These are phyloP conservation scores for Talaromyces adpressus DNA, from an alignment of 495 filamentous ascomycete species.

Conservation along the genomic window DNA sequence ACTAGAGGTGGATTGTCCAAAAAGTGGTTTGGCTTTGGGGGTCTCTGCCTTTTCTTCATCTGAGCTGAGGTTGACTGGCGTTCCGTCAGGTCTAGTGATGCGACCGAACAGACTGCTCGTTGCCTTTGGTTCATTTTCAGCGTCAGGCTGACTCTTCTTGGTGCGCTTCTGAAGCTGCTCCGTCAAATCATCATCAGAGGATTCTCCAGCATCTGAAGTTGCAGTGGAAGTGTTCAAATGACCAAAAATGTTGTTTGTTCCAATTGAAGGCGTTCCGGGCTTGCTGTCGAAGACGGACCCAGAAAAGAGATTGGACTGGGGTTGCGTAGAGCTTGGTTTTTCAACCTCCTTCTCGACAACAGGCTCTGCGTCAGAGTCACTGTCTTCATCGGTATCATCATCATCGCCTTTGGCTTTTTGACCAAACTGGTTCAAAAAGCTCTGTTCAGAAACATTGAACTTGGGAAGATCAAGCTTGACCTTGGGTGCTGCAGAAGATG, in stretches of 20 bases:
- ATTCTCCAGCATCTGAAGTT: conserved; percentile 4
- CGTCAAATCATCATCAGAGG: conserved; percentile 6
- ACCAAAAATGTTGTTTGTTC: conserved; percentile 6
- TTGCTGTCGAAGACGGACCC: conserved; percentile 5
- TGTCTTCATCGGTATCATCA: conserved; percentile 4
- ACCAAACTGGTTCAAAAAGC: conserved; percentile 22
- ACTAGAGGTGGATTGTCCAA: conserved; percentile 17
- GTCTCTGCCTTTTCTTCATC: conserved; percentile 6
- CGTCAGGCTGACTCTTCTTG: conserved; percentile 12
- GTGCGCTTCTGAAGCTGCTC: conserved; percentile 31
- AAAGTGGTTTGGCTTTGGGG: not conserved
- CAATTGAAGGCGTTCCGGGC: not conserved
- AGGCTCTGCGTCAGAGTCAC: conserved; percentile 3
- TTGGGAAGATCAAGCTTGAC: conserved; percentile 21
- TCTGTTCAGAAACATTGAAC: conserved; percentile 20
- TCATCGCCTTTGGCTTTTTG: conserved; percentile 3
- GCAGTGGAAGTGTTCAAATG: conserved; percentile 3
- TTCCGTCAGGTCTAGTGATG: conserved; percentile 18
- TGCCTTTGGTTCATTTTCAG: not conserved
- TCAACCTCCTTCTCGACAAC: not conserved
- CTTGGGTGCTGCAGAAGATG: not conserved
- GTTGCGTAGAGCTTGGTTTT: not conserved
- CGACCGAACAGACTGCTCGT: conserved; percentile 50
- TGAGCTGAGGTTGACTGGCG: conserved; percentile 6
- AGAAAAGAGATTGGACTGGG: not conserved